Evolutionary conservation across 1,284 basidiomycete genomes (phyloP), one percentile per base, ranked within the genome.

Genomic region (Chalciporus sp.): DNA sequence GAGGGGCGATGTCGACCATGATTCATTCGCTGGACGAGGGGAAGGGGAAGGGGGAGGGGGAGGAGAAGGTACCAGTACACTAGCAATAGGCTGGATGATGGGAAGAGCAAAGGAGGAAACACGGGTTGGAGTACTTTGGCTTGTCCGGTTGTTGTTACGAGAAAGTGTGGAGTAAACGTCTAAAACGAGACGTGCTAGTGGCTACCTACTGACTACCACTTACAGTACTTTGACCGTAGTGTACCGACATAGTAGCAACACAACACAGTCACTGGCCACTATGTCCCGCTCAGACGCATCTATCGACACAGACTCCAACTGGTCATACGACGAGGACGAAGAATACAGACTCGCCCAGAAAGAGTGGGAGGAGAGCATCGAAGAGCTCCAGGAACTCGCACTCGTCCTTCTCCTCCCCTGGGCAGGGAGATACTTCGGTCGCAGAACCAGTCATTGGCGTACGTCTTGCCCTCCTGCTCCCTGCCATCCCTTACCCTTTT

Each of bases 341-440:
- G 86, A 89, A 58, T 82, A 83, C 57, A 83, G 82, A 16, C 75
- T 92, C 54, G 90, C 91, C 8, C 90, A 94, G 71, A 81, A 89
- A 64, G 94, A 97, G 75, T 96, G 94, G 94, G 89, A 94, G 65
- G 94, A 96, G 72, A 91, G 88, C 65, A 65, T 96, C 50, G 75
- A 84, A 58, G 92, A 97, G 70, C 80, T 97, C 44, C 85, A 92
- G 66, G 82, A 92, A 63, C 81, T 96, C 27, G 71, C 93, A 52
- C 83, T 89, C 41, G 78, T 94, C 56, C 85, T 95, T 41, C 75
- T 95, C 47, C 76, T 96, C 53, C 94, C 94, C 3, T 90, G 88
- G 74, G 71, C 94, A 56, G 94, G 94, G 44, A 95, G 92, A 70
- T 95, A 88, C 84, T 71, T 94, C 41, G 94, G 94, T 31, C 79